These are phyloP conservation scores for Rhizomucor pusillus DNA, from an alignment of 371 early-diverging fungal genomes.

Conservation along the genomic window DNA sequence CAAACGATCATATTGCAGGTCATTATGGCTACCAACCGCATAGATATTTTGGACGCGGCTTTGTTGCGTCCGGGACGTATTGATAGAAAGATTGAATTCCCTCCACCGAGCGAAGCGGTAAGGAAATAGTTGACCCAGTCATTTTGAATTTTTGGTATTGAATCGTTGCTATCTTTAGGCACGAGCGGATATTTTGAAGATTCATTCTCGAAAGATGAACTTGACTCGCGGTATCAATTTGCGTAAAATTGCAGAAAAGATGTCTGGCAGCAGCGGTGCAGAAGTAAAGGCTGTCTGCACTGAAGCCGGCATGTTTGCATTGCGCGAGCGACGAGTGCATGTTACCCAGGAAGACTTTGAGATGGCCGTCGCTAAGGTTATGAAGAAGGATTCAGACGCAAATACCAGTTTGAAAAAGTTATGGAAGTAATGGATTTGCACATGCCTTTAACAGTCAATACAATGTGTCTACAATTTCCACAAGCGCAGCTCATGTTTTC, in stretches of 20 bases:
- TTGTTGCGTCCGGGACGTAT: constrained; percentile 99
- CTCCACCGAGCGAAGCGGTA: constrained; percentile 81
- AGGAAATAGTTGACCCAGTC: constrained; percentile 14
- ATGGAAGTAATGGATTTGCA: constrained; percentile 76
- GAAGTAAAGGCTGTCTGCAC: constrained; percentile 94
- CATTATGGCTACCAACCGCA: constrained; percentile 72
- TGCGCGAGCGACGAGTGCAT: constrained; percentile 98
- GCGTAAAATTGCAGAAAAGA: constrained; percentile 98
- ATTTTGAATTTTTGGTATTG: neutral
- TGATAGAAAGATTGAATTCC: constrained; percentile 99
- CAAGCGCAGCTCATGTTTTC: constrained; percentile 2
- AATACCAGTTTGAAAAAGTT: constrained; percentile 96
- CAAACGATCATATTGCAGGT: constrained; percentile 13
- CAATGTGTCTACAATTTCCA: too few relatives aligned
- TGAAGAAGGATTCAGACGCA: constrained; percentile 98
- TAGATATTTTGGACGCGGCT: constrained; percentile 99
- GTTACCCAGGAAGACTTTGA: constrained; percentile 99
- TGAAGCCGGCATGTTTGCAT: constrained; percentile 99
- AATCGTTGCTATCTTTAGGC: constrained; percentile 51
- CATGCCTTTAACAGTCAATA: too few relatives aligned
- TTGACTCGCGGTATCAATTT: constrained; percentile 98
- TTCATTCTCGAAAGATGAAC: constrained; percentile 99
- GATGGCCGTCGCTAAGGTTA: constrained; percentile 99
- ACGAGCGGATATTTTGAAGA: constrained; percentile 98
- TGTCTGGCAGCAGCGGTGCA: constrained; percentile 95